These are phyloP conservation scores for Suillus americanus DNA, from an alignment of 768 basidiomycete genomes.

Conservation along the genomic window DNA sequence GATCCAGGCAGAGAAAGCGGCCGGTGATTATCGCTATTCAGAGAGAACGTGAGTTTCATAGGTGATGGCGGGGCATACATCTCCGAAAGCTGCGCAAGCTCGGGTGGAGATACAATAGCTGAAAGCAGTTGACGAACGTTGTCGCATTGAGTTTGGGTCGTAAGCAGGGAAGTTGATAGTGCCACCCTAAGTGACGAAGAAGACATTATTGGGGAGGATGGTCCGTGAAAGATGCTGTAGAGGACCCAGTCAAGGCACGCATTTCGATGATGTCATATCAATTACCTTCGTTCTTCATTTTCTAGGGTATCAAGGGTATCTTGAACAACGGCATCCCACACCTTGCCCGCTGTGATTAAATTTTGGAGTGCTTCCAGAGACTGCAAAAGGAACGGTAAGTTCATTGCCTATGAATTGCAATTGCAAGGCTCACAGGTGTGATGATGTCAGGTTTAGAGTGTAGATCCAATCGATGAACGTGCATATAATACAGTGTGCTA, in stretches of 20 bases:
- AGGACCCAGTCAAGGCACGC: slow-evolving; percentile 3
- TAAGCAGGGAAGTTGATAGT: slow-evolving; percentile 70
- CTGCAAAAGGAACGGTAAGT: slow-evolving; percentile 33
- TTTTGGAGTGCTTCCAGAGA: slow-evolving; percentile 66
- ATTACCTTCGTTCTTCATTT: slow-evolving; percentile 66
- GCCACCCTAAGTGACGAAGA: slow-evolving; percentile 55
- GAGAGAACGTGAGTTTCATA: slow-evolving; percentile 23
- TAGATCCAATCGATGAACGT: slow-evolving; percentile 33
- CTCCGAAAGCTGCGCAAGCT: slow-evolving; percentile 76
- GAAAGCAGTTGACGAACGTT: slow-evolving; percentile 77
- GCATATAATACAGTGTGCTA: slow-evolving; percentile 39
- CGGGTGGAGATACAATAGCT: slow-evolving; percentile 69
- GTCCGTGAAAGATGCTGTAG: slow-evolving; percentile 37
- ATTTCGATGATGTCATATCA: background rate
- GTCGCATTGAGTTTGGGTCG: slow-evolving; percentile 79
- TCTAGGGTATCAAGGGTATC: slow-evolving; percentile 67
- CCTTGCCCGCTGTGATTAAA: slow-evolving; percentile 61
- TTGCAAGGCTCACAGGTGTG: slow-evolving; percentile 46
- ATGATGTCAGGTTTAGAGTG: slow-evolving; percentile 46
- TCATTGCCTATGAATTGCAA: slow-evolving; percentile 2
- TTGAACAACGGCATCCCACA: slow-evolving; percentile 75
- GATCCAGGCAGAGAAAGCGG: slow-evolving; percentile 46
- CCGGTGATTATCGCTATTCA: slow-evolving; percentile 32
- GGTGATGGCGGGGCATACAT: slow-evolving; percentile 89
- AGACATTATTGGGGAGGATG: slow-evolving; percentile 35